These are phyloP conservation scores for Tolypocladium paradoxum DNA, from an alignment of 2,329 filamentous ascomycete species.

Conservation along the genomic window DNA sequence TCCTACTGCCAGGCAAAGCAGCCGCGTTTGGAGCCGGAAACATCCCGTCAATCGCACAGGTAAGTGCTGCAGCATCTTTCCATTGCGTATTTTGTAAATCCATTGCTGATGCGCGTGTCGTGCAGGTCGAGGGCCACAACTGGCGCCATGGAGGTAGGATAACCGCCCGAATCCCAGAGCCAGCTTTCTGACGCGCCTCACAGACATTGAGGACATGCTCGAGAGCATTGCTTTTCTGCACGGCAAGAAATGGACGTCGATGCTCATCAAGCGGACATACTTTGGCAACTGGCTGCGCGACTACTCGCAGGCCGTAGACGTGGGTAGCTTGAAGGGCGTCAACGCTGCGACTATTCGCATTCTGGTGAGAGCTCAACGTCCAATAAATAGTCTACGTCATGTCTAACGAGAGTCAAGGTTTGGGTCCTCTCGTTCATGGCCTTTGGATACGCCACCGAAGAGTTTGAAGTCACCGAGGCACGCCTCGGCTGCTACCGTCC, in stretches of 20 bases:
- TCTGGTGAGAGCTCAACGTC: constrained; percentile 32
- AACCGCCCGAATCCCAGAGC: background rate
- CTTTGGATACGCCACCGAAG: constrained; percentile 76
- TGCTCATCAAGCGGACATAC: constrained; percentile 68
- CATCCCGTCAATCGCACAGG: constrained; percentile 52
- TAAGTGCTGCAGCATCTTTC: constrained; percentile 8
- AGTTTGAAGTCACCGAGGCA: constrained; percentile 76
- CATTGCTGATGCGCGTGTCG: constrained; percentile 4
- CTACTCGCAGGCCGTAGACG: constrained; percentile 76
- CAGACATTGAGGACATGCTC: constrained; percentile 73
- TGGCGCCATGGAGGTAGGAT: constrained; percentile 54
- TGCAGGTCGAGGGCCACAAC: constrained; percentile 55
- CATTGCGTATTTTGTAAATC: background rate
- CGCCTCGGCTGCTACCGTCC: constrained; percentile 71
- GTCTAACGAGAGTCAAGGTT: constrained; percentile 31
- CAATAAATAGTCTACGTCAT: background rate
- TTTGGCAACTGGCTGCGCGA: constrained; percentile 84
- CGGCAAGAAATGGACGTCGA: constrained; percentile 75
- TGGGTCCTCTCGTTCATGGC: constrained; percentile 75
- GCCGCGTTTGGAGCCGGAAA: constrained; percentile 60
- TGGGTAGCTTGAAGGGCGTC: constrained; percentile 68
- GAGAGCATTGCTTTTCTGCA: constrained; percentile 66
- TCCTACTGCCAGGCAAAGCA: constrained; percentile 45
- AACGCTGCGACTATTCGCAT: constrained; percentile 70
- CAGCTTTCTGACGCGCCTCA: background rate